Conservation (phyloP, 1,284 basidiomycete genomes). For the Malassezia obtusa region DNA sequence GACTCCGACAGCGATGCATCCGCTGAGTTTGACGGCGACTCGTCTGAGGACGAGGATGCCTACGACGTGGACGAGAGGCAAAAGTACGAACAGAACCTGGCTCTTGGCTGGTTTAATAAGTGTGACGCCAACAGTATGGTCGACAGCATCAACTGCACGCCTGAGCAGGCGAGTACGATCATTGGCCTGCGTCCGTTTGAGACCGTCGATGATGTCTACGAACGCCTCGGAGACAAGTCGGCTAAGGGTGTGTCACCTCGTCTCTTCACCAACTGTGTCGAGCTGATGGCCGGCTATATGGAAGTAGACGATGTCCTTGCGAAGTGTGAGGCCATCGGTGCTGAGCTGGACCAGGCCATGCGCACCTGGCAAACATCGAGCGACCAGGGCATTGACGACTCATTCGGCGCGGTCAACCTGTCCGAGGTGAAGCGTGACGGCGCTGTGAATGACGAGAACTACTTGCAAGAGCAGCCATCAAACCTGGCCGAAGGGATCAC, state of each 20-base stretch:
- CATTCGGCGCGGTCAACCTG: constrained; percentile 24
- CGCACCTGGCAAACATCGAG: constrained; percentile 60
- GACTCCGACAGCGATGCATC: constrained; percentile 15
- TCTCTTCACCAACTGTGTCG: constrained; percentile 79
- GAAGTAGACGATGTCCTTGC: constrained; percentile 80
- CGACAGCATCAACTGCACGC: constrained; percentile 77
- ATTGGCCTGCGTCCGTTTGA: constrained; percentile 70
- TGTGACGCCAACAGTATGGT: constrained; percentile 65
- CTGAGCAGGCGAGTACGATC: constrained; percentile 71
- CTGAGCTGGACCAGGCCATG: constrained; percentile 58
- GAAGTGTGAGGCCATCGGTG: constrained; percentile 76
- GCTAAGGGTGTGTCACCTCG: constrained; percentile 84
- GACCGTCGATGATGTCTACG: constrained; percentile 58
- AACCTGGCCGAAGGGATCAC: constrained; percentile 61
- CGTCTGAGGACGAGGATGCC: constrained; percentile 24
- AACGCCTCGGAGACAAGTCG: constrained; percentile 61
- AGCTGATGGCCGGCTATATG: constrained; percentile 75
- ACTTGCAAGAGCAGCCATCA: constrained; percentile 65
- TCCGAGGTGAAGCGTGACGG: constrained; percentile 26
- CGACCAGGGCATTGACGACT: constrained; percentile 39
- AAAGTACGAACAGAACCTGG: constrained; percentile 29
- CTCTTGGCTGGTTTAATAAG: constrained; percentile 69
- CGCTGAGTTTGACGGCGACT: constrained; percentile 8
- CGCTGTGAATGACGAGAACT: constrained; percentile 38
- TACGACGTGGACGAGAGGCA: constrained; percentile 25